These are phyloP conservation scores for Rosa chinensis DNA, from an alignment of 306 rosid species.

Conservation along the genomic window DNA sequence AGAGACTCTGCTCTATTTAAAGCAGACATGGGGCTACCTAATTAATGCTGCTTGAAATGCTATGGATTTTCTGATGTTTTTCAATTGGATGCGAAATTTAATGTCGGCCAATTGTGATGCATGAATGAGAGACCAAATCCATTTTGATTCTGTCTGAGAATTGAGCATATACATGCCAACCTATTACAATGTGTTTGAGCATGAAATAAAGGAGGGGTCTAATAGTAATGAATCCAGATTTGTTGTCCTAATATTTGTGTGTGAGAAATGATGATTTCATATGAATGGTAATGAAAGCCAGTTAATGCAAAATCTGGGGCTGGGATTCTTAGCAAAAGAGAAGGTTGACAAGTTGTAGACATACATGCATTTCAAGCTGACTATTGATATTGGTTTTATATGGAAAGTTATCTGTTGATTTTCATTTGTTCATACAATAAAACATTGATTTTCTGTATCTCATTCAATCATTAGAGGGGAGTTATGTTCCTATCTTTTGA, in stretches of 20 bases:
- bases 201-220: background rate
- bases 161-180: background rate
- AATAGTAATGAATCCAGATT: background rate
- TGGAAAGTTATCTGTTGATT: background rate
- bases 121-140: conserved; percentile 1
- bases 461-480: background rate
- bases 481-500: background rate
- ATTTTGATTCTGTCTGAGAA: background rate
- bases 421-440: background rate
- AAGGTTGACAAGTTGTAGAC: background rate
- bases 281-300: background rate
- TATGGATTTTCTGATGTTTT: too few relatives aligned
- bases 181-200: background rate
- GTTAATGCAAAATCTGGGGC: background rate
- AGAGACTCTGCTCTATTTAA: conserved; percentile 4
- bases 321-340: background rate
- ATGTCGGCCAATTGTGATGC: background rate
- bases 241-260: background rate
- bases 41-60: background rate
- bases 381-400: background rate
- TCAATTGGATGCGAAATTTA: background rate
- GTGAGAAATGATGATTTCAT: background rate
- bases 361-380: background rate
- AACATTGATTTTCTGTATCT: background rate
- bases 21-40: background rate